Evolutionary conservation across 140 eudicot genomes (phyloP).

Genomic region (Stevia rebaudiana): DNA sequence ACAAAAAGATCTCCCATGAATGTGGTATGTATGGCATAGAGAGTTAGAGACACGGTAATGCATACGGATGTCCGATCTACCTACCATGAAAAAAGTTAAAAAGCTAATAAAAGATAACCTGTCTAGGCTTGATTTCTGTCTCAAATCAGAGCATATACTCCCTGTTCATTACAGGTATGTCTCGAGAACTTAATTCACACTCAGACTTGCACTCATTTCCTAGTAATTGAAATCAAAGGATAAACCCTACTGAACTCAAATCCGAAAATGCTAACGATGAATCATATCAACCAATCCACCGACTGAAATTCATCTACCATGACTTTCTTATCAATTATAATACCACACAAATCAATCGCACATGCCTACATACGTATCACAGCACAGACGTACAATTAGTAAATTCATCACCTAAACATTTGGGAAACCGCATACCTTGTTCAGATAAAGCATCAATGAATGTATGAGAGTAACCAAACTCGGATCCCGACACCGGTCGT

Average conservation of each 20-base stretch:
- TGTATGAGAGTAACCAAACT: constrained; percentile 34
- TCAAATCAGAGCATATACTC: constrained; percentile 2
- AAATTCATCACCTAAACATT: constrained; percentile 5
- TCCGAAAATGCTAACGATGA: neutral
- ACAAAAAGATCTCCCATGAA: neutral
- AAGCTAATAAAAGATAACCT: neutral
- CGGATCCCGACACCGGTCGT: constrained; percentile 25
- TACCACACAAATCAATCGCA: neutral
- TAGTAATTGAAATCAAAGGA: neutral
- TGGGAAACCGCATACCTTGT: constrained; percentile 31
- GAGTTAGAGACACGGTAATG: neutral
- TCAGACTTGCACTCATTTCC: neutral
- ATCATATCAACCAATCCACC: constrained; percentile 11
- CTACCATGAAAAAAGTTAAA: neutral
- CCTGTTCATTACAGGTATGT: neutral
- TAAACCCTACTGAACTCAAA: constrained; percentile 11
- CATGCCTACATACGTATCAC: constrained; percentile 7
- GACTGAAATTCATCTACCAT: neutral
- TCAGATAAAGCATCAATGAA: constrained; percentile 48
- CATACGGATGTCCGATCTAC: neutral
- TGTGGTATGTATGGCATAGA: constrained; percentile 3
- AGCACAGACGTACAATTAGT: neutral
- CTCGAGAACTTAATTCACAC: constrained; percentile 9
- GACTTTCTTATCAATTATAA: neutral
- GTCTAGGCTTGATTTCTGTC: neutral